Base-by-base conservation (phyloP, 2,329 filamentous ascomycete genomes). In the Didymella exigua region DNA sequence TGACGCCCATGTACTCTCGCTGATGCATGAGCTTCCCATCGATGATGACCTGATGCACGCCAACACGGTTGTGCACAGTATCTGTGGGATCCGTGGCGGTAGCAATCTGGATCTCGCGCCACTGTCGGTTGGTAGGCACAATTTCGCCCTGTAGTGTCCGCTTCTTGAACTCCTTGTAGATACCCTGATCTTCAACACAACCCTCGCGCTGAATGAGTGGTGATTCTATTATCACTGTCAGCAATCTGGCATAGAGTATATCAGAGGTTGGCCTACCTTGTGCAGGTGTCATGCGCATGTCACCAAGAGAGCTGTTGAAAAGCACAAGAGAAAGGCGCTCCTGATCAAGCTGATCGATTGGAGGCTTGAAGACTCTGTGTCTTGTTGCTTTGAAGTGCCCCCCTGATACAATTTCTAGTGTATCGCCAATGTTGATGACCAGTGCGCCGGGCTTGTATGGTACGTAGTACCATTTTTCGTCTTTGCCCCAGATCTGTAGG, bases 361-460 rank as follows among this genome's bases (percentile, higher is more conserved):
- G 77, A 4, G 78, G 76, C 58, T 75, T 75, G 52, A 69, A 75
- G 1, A 81, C 78, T 3, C 77, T 69, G 62, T 80, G 78, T 2
- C 74, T 65, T 1, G 78, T 80, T 3, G 78, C 78, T 58, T 79
- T 78, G 66, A 80, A 80, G 50, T 79, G 75, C 0, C 78, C 78
- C 3, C 78, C 78, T 1, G 78, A 79, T 0, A 80, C 73, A 47
- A 80, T 78, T 63, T 80, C 47, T 63, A 76, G 58, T 8, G 65
- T 65, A 18, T 66, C 65, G 41, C 63, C 65, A 30, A 69, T 66
- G 41, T 69, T 69, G 52, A 69, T 60, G 26, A 69, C 66, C 9
- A 67, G 61, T 29, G 64, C 64, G 23, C 63, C 63, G 8, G 61
- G 64, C 55, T 66, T 66, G 49, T 66, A 66, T 18, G 61, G 63